phyloP scores from a whole-genome alignment of 164 flowering plant genomes.

The Aristolochia contorta region DNA sequence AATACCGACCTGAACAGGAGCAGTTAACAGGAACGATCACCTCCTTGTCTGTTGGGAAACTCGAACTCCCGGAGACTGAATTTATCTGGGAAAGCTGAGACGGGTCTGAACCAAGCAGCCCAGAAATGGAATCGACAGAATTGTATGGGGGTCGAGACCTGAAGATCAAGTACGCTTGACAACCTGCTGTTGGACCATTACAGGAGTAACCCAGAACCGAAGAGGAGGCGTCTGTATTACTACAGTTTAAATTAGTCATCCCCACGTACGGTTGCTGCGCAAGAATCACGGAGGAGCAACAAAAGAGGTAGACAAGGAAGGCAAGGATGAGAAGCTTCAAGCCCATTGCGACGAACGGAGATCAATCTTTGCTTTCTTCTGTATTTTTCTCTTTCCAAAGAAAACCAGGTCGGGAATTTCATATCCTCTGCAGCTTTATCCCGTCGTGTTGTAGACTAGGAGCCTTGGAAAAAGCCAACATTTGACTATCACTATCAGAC shows the following conservation, averaged over 20 bases:
- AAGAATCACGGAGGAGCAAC: slow-evolving; percentile 12
- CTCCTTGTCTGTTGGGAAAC: slow-evolving; percentile 25
- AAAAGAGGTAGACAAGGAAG: slow-evolving; percentile 13
- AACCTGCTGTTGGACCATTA: slow-evolving; percentile 34
- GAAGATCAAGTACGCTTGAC: slow-evolving; percentile 56
- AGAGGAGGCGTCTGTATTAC: slow-evolving; percentile 21
- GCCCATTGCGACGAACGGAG: slow-evolving; percentile 9
- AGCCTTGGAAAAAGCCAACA: not conserved
- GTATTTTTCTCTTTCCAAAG: not conserved
- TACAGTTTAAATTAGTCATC: slow-evolving; percentile 24
- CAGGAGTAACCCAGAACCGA: slow-evolving; percentile 52
- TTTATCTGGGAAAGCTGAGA: slow-evolving; percentile 41
- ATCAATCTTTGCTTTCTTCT: not conserved
- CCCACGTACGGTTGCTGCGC: slow-evolving; percentile 54
- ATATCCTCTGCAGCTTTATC: not conserved
- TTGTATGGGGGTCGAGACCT: slow-evolving; percentile 38
- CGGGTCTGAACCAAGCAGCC: slow-evolving; percentile 35
- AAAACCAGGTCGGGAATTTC: not conserved
- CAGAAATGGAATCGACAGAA: slow-evolving; percentile 46
- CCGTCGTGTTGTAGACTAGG: not conserved
- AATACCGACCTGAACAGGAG: slow-evolving; percentile 59
- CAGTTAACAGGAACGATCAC: slow-evolving; percentile 75
- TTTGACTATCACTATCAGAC: not conserved
- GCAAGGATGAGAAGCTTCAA: slow-evolving; percentile 10
- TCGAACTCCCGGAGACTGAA: slow-evolving; percentile 24